These are phyloP conservation scores for Cryptosporidium parvum DNA, from an alignment of 169 alveolate genomes.

Conservation along the genomic window DNA sequence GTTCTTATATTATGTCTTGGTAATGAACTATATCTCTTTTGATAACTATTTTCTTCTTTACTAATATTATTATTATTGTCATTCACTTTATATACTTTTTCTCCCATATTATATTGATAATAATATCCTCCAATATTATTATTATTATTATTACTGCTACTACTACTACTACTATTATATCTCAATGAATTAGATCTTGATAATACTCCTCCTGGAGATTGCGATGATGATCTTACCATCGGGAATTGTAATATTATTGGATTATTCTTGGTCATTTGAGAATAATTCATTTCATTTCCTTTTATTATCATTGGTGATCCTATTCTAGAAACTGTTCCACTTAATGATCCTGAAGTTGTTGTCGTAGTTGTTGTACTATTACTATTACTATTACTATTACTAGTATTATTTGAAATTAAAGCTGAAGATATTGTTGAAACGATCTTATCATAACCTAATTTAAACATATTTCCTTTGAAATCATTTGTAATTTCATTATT, in stretches of 20 bases:
- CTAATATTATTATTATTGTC: not conserved
- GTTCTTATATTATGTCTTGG: conserved; percentile 59
- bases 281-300: conserved; percentile 4
- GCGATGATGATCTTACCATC: not conserved
- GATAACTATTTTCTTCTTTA: not conserved
- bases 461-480: not conserved
- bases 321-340: not conserved
- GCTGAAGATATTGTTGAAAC: conserved; percentile 3
- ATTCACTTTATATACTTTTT: not conserved
- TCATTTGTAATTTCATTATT: not conserved
- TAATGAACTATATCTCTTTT: conserved; percentile 39
- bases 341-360: not conserved
- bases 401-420: not conserved
- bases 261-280: conserved; percentile 9
- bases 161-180: conserved; percentile 1
- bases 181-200: conserved; percentile 61
- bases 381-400: too few relatives aligned
- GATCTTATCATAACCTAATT: not conserved
- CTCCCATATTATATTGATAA: conserved; percentile 32
- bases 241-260: conserved; percentile 15
- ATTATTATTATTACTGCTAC: not conserved
- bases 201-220: conserved; percentile 26
- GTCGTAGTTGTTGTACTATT: not conserved
- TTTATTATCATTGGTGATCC: not conserved
- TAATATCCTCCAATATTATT: conserved; percentile 22